Conservation (phyloP, 2,329 filamentous ascomycete species). For the Xylariales sp. region DNA sequence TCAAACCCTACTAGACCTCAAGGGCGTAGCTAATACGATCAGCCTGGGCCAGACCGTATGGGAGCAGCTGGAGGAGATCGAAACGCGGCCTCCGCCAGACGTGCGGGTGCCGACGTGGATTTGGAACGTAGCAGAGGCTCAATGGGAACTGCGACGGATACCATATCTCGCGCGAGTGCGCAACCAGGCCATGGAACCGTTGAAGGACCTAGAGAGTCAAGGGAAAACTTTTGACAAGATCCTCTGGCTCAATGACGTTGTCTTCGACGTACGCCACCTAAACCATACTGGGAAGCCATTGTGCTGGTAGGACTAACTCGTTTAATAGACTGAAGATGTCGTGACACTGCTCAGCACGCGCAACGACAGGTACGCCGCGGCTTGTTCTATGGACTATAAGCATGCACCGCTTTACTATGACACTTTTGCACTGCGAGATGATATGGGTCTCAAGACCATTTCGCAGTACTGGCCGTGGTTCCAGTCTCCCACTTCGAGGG, state of each 20-base stretch:
- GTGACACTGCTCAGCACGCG: slow-evolving; percentile 65
- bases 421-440: slow-evolving; percentile 70
- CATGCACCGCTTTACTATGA: slow-evolving; percentile 67
- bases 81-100: slow-evolving; percentile 51
- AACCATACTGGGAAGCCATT: slow-evolving; percentile 34
- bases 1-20: slow-evolving; percentile 61
- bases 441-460: slow-evolving; percentile 62
- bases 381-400: slow-evolving; percentile 70
- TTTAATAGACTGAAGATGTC: slow-evolving; percentile 57
- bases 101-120: slow-evolving; percentile 70
- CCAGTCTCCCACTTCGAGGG: slow-evolving; percentile 54
- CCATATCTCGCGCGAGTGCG: slow-evolving; percentile 74
- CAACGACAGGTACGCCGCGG: slow-evolving; percentile 66
- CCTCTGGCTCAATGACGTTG: slow-evolving; percentile 71
- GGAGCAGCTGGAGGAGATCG: slow-evolving; percentile 68
- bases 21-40: slow-evolving; percentile 66
- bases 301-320: slow-evolving; percentile 35
- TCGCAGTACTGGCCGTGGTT: slow-evolving; percentile 71
- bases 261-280: slow-evolving; percentile 60
- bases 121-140: slow-evolving; percentile 59
- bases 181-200: slow-evolving; percentile 70
- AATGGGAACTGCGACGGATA: slow-evolving; percentile 71
- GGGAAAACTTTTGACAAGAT: slow-evolving; percentile 67
- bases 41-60: slow-evolving; percentile 65
- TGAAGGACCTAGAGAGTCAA: slow-evolving; percentile 61